Base-by-base conservation (phyloP, 2,329 filamentous ascomycete genomes). In the Apiospora sp. region DNA sequence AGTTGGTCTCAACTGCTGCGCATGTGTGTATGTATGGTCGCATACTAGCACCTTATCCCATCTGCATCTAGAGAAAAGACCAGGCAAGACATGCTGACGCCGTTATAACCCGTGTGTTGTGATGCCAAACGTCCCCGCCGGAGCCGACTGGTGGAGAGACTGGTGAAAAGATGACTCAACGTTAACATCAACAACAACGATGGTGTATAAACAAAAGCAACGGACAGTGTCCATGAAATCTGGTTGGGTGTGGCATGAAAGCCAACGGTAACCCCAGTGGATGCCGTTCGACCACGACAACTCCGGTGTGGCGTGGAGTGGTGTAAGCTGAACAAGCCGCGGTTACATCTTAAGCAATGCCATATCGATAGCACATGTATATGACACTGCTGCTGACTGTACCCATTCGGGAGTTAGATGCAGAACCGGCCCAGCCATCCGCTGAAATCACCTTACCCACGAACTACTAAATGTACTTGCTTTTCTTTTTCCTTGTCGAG, bases 401-500 rank as follows among this genome's bases (percentile, higher is more conserved):
- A 41, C 34, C 19, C 3, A 1, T 41, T 41, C 34, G 34, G 19
- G 34, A 14, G 41, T 41, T 41, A 14, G 41, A 64, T 41, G 58
- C 34, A 64, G 19, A 24, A 8, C n/a, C n/a, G 34, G 16, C 58
- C 19, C 19, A 41, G 58, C 34, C 58, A 37, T 64, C 30, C 34
- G 34, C 7, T n/a, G 58, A 41, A 13, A 22, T 41, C 58, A 64
- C 58, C 58, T 64, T 64, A 64, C 58, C 58, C 58, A 64, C 22
- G 30, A 64, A 64, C 58, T 41, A 41, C 58, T 41, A 14, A 14
- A 10, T 64, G 19, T 19, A 10, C 10, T 64, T 64, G 58, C 34
- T 64, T n/a, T 61, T 34, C 8, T 6, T 24, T 22, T 14, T 4
- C 14, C 14, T n/a, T 10, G 22, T 41, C 34, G 13, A 64, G 34